Percentiles rank a stretch among this genome's conserved stretches.
Conservation (phyloP, 192 early-diverging fungal species). For the Phycomyces nitens region DNA sequence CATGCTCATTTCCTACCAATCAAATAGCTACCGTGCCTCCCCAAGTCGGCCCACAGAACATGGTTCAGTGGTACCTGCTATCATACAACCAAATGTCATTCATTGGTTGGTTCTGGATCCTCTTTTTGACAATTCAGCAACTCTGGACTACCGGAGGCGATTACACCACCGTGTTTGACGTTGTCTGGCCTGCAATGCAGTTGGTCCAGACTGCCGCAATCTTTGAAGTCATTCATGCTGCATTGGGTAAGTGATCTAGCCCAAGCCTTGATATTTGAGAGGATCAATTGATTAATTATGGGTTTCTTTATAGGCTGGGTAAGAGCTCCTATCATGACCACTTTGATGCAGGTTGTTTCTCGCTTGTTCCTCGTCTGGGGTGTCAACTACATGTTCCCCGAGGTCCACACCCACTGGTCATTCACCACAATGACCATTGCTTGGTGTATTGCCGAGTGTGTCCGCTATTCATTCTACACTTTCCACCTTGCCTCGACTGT, state of each 20-base stretch:
- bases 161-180: conserved; percentile 58
- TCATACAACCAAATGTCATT: conserved; percentile 83
- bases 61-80: conserved; percentile 65
- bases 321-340: conserved; percentile 75
- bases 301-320: conserved; percentile 65
- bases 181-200: conserved; percentile 58
- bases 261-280: no score
- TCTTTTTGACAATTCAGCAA: conserved; percentile 52
- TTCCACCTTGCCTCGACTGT: conserved; percentile 63
- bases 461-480: conserved; percentile 91
- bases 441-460: conserved; percentile 89
- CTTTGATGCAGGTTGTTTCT: conserved; percentile 82
- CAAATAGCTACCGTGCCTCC: no score
- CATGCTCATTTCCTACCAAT: no score
- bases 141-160: conserved; percentile 53
- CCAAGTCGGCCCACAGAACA: neutral
- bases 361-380: conserved; percentile 84
- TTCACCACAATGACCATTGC: conserved; percentile 84
- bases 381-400: conserved; percentile 64
- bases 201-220: conserved; percentile 80
- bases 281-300: neutral
- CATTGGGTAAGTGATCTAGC: conserved; percentile 15
- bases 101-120: conserved; percentile 76
- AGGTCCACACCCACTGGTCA: conserved; percentile 62
- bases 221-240: conserved; percentile 67